Conservation (phyloP, 2,329 filamentous ascomycete species). For the Geoglossum cookeanum region DNA sequence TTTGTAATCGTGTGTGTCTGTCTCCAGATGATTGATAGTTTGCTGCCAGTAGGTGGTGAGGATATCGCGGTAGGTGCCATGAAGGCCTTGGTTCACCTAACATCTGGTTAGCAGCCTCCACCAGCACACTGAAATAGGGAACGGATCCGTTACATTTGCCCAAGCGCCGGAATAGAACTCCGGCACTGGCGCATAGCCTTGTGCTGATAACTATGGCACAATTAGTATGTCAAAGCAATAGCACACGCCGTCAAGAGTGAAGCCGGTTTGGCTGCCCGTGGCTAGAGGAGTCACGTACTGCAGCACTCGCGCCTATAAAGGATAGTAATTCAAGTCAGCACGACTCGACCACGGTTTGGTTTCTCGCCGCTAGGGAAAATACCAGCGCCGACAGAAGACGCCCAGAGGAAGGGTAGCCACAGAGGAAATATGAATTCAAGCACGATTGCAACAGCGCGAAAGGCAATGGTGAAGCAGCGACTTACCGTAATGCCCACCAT, state of each 20-base stretch:
- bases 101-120: constrained; percentile 11
- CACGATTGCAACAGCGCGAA: neutral
- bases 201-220: constrained; percentile 51
- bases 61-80: constrained; percentile 86
- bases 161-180: constrained; percentile 88
- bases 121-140: constrained; percentile 6
- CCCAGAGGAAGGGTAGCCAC: neutral
- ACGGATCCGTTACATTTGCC: constrained; percentile 54
- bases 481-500: constrained; percentile 64
- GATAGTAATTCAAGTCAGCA: neutral
- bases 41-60: constrained; percentile 99
- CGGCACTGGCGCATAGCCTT: constrained; percentile 71
- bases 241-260: neutral
- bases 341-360: neutral
- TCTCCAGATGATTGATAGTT: constrained; percentile 87
- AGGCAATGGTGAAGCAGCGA: constrained; percentile 8
- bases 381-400: neutral
- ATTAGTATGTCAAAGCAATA: constrained; percentile 1
- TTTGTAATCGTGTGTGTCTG: constrained; percentile 94
- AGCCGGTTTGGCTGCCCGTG: neutral
- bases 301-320: constrained; percentile 42
- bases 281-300: constrained; percentile 31
- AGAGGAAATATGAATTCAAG: neutral
- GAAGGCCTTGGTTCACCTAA: constrained; percentile 86
- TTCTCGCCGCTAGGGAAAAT: neutral